Evolutionary conservation across 805 yeast genomes (phyloP).

Genomic region (Candida andamanensis): DNA sequence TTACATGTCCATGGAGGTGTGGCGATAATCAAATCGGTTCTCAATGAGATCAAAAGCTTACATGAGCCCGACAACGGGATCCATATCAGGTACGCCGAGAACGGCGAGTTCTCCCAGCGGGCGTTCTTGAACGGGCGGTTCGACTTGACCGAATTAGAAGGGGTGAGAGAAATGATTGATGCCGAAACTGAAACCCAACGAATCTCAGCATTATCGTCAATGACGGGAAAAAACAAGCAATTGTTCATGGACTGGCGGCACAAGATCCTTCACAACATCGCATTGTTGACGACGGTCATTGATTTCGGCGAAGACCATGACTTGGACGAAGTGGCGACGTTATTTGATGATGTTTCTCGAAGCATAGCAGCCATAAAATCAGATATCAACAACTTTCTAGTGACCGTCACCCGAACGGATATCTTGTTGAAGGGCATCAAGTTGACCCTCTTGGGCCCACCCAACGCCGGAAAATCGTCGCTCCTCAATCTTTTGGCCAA

Average conservation of each 20-base stretch:
- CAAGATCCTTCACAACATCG: slow-evolving; percentile 58
- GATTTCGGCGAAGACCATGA: slow-evolving; percentile 96
- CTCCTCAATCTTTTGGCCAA: slow-evolving; percentile 70
- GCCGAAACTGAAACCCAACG: slow-evolving; percentile 93
- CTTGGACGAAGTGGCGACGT: slow-evolving; percentile 53
- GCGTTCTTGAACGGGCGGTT: slow-evolving; percentile 81
- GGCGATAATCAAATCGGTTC: slow-evolving; percentile 70
- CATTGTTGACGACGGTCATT: slow-evolving; percentile 78
- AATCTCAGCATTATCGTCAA: slow-evolving; percentile 63
- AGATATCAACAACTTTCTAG: slow-evolving; percentile 43
- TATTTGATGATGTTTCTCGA: slow-evolving; percentile 46
- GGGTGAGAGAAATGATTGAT: slow-evolving; percentile 80
- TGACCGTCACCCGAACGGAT: slow-evolving; percentile 51
- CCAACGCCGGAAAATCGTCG: slow-evolving; percentile 95
- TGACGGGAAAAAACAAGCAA: slow-evolving; percentile 60
- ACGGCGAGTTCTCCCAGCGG: slow-evolving; percentile 86
- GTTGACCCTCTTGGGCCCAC: slow-evolving; percentile 77
- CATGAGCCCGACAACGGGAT: slow-evolving; percentile 41
- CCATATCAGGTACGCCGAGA: slow-evolving; percentile 73
- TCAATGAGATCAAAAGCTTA: slow-evolving; percentile 52
- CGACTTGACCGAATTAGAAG: slow-evolving; percentile 88
- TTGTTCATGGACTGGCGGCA: slow-evolving; percentile 64
- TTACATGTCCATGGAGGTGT: slow-evolving; percentile 92
- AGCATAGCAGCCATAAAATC: slow-evolving; percentile 37
- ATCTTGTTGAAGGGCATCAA: slow-evolving; percentile 69